Conservation (phyloP, 2,329 filamentous ascomycete species). For the Escovopsis sp. region DNA sequence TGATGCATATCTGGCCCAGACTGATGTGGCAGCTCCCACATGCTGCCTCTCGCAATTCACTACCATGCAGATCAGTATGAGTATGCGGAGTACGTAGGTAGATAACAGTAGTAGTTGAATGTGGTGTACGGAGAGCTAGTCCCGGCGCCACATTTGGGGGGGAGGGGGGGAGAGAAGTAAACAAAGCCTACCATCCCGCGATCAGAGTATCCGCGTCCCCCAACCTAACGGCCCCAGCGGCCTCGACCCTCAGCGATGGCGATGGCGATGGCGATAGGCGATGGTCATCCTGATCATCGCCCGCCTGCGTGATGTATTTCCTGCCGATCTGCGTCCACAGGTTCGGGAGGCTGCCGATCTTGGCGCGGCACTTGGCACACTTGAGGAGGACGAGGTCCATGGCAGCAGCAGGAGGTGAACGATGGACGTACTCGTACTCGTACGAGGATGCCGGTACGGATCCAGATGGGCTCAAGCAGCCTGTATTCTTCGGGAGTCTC, state of each 20-base stretch:
- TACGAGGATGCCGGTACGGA: neutral
- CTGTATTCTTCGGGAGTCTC: neutral
- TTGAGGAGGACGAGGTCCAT: constrained; percentile 24
- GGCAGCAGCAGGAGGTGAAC: neutral
- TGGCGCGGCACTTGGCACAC: constrained; percentile 19
- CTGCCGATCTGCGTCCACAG: constrained; percentile 27
- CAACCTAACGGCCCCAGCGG: constrained; percentile 12
- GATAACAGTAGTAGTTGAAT: too few relatives aligned
- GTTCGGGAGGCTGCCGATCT: constrained; percentile 20
- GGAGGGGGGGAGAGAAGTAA: neutral
- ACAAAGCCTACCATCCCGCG: constrained; percentile 17
- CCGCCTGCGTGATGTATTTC: constrained; percentile 23
- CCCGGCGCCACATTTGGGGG: neutral
- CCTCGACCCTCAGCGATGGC: neutral
- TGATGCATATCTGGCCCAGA: constrained; percentile 22
- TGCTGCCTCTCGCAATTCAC: constrained; percentile 21
- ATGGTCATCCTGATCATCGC: constrained; percentile 9
- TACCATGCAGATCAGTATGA: constrained; percentile 6
- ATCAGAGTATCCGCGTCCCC: constrained; percentile 23
- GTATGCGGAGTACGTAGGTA: too few relatives aligned
- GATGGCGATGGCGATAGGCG: neutral
- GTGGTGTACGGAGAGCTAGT: too few relatives aligned
- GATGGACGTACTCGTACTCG: too few relatives aligned
- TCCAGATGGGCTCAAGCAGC: too few relatives aligned
- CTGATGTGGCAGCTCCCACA: constrained; percentile 18